Evolutionary conservation across 805 yeast species (phyloP).

Genomic region (Jamesozyma jinghongensis): DNA sequence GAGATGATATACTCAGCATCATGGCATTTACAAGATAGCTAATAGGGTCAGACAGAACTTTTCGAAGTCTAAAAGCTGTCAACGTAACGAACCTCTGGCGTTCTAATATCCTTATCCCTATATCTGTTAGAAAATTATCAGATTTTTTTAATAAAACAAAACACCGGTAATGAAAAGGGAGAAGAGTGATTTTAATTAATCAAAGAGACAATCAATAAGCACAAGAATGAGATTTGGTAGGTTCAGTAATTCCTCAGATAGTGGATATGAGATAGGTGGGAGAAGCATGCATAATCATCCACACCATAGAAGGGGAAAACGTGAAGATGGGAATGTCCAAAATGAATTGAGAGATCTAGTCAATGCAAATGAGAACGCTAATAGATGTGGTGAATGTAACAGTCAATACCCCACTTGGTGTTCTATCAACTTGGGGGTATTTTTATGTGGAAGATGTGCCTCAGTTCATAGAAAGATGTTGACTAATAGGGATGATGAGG

Average conservation of each 20-base stretch:
- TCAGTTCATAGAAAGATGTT: constrained; percentile 56
- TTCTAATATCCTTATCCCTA: too few species aligned
- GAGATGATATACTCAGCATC: too few species aligned
- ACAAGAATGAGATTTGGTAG: neutral
- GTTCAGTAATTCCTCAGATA: neutral
- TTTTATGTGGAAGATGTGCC: constrained; percentile 81
- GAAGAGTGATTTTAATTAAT: too few species aligned
- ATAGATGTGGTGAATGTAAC: constrained; percentile 75
- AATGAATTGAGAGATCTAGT: constrained; percentile 48
- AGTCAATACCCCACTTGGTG: constrained; percentile 48
- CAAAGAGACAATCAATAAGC: neutral
- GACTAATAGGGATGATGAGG: constrained; percentile 36
- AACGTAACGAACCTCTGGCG: too few species aligned
- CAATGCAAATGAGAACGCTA: constrained; percentile 49
- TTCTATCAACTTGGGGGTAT: constrained; percentile 45
- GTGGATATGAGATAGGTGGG: neutral
- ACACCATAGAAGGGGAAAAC: neutral
- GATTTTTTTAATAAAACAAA: too few species aligned
- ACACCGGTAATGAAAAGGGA: too few species aligned
- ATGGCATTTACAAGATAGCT: too few species aligned
- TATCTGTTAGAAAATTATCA: too few species aligned
- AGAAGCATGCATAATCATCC: neutral
- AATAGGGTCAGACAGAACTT: too few species aligned
- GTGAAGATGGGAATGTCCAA: constrained; percentile 1
- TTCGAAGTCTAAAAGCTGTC: too few species aligned